Conservation (phyloP, 495 filamentous ascomycete genomes). For the Aspergillus bertholletiae region DNA sequence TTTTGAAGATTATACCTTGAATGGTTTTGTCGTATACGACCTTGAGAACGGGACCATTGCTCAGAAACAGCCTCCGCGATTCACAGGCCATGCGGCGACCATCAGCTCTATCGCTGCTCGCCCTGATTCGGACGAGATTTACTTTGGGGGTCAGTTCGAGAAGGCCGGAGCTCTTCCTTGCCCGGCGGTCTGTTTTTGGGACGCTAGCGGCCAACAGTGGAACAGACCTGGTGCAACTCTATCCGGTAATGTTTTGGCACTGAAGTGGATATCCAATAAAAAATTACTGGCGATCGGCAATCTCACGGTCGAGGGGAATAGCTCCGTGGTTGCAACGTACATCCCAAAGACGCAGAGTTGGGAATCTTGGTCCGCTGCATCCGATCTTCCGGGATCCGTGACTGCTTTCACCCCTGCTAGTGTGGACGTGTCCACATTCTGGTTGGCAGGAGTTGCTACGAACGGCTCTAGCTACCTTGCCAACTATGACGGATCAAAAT, state of each 20-base stretch:
- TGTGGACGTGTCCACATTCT: constrained; percentile 64
- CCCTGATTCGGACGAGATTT: constrained; percentile 68
- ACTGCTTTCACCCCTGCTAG: constrained; percentile 70
- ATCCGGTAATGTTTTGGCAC: constrained; percentile 60
- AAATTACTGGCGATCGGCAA: constrained; percentile 74
- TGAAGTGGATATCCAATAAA: constrained; percentile 70
- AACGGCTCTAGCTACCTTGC: constrained; percentile 74
- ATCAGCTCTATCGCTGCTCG: constrained; percentile 72
- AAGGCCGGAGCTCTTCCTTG: constrained; percentile 81
- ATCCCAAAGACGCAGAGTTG: constrained; percentile 60
- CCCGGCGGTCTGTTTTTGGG: constrained; percentile 74
- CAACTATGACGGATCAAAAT: constrained; percentile 67
- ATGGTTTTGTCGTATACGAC: constrained; percentile 78
- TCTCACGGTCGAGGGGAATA: constrained; percentile 61
- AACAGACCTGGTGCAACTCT: constrained; percentile 67
- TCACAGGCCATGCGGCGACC: constrained; percentile 63
- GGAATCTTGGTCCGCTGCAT: constrained; percentile 53
- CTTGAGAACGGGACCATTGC: constrained; percentile 57
- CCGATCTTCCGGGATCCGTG: constrained; percentile 71
- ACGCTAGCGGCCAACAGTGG: constrained; percentile 67
- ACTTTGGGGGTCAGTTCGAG: constrained; percentile 79
- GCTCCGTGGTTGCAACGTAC: constrained; percentile 71
- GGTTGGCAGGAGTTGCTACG: constrained; percentile 65
- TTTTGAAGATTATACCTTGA: constrained; percentile 56
- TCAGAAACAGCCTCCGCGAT: constrained; percentile 62